A percentile compares a stretch with the other conserved stretches of the same genome.
Evolutionary conservation across 1,139 yeast species (phyloP).

Genomic region (Hyphopichia buzzinii): DNA sequence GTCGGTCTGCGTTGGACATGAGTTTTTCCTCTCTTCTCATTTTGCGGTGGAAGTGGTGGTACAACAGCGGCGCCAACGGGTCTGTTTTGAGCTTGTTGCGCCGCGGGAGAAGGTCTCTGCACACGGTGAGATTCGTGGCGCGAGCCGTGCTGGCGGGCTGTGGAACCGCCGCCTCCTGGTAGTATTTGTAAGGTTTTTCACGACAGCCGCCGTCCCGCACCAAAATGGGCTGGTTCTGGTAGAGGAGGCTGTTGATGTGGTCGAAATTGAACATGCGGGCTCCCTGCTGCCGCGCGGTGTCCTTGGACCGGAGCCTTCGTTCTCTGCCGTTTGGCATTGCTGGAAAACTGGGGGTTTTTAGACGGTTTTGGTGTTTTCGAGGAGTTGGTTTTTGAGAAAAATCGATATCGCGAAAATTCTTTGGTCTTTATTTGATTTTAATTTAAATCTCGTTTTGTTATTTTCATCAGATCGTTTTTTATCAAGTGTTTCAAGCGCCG

Average conservation of each 20-base stretch:
- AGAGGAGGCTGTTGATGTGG: constrained; percentile 11
- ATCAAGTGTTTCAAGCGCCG: no score
- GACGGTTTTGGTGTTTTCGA: no score
- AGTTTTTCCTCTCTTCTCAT: constrained; percentile 68
- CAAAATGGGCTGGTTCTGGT: constrained; percentile 7
- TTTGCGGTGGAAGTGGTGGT: constrained; percentile 50
- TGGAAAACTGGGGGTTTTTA: no score
- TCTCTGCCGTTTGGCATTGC: constrained; percentile 5
- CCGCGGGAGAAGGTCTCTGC: constrained; percentile 18
- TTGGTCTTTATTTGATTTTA: no score
- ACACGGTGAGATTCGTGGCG: constrained; percentile 7
- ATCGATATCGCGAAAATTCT: no score
- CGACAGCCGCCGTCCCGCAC: background rate
- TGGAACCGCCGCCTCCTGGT: constrained; percentile 10
- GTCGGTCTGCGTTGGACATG: constrained; percentile 58
- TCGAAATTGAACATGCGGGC: constrained; percentile 15
- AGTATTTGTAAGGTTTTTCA: constrained; percentile 10
- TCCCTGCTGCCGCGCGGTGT: no score
- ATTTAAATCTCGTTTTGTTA: no score
- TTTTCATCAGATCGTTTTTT: no score
- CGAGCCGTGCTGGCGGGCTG: constrained; percentile 7
- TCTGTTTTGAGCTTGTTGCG: constrained; percentile 28
- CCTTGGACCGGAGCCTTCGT: constrained; percentile 23
- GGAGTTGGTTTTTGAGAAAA: no score
- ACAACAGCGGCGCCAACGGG: constrained; percentile 45